Conservation (phyloP, 352 stramenopile species). For the Phytophthora sojae region DNA sequence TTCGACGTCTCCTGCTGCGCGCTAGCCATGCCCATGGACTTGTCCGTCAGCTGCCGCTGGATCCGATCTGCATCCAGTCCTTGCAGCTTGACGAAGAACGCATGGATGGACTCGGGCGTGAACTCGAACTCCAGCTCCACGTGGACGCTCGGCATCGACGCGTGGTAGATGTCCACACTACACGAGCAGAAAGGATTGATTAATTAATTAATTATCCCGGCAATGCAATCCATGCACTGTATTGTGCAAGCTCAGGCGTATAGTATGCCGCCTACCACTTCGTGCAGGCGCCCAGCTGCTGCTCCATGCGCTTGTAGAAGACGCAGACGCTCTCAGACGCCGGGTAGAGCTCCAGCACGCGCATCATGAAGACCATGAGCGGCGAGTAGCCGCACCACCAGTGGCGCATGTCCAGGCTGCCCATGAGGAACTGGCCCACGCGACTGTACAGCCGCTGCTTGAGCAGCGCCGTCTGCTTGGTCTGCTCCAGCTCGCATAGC, state of each 20-base stretch:
- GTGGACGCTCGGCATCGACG: slow-evolving; percentile 73
- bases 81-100: slow-evolving; percentile 81
- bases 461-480: slow-evolving; percentile 42
- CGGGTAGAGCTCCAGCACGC: slow-evolving; percentile 82
- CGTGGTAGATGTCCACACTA: slow-evolving; percentile 89
- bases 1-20: slow-evolving; percentile 39
- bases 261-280: slow-evolving; percentile 62
- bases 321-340: slow-evolving; percentile 70
- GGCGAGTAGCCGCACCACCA: slow-evolving; percentile 85
- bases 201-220: too few relatives aligned
- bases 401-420: slow-evolving; percentile 61
- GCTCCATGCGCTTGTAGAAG: slow-evolving; percentile 80
- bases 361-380: slow-evolving; percentile 91
- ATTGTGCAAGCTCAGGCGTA: not conserved
- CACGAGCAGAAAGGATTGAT: not conserved
- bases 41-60: slow-evolving; percentile 54
- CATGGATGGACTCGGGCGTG: slow-evolving; percentile 69
- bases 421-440: slow-evolving; percentile 84
- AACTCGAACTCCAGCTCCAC: slow-evolving; percentile 84
- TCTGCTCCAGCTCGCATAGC: slow-evolving; percentile 45
- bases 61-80: slow-evolving; percentile 78
- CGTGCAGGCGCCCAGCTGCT: slow-evolving; percentile 62
- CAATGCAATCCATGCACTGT: too few relatives aligned
- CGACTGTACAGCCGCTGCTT: slow-evolving; percentile 82
- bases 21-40: slow-evolving; percentile 26